Base-by-base conservation (phyloP, 75 land plant species). In the Larix kaempferi region DNA sequence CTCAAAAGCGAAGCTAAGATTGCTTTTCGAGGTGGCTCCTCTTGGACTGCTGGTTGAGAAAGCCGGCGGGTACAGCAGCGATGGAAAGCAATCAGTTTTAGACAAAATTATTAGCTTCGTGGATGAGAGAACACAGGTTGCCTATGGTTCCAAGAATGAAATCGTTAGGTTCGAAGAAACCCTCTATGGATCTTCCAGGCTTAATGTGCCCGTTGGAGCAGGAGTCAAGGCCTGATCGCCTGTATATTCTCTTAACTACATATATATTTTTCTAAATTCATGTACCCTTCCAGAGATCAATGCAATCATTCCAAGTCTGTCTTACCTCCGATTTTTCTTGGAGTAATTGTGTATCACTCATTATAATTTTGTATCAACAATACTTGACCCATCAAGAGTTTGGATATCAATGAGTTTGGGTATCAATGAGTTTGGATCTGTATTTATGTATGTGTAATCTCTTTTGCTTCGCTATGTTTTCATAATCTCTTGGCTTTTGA, bases 31-130 rank as follows among this genome's bases (percentile, higher is more conserved):
- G 88, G 99, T 96, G 16, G 98, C 98, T 37, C 99, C 99, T 6
- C 79, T 96, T 74, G 98, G 93, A 3, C 78, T 92, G 66, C 58
- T 96, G 79, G 78, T 96, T 11, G 99, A 96, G 82, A 96, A 96
- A 57, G 99, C 99, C 1, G 98, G 98, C 17, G 99, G 99, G 14
- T 89, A 88, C 83, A 96, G 99, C 83, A 96, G 98, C 61, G 99
- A 96, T 78, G 99, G 99, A 35, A 78, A 75, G 7, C 86, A 92
- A 57, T 93, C 96, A 26, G 95, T 96, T 60, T 83, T 96, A 26
- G 99, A 96, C 78, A 89, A 78, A 82, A 87, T 89, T 74, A 86
- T 96, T 74, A 63, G 12, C 15, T 78, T 57, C 56, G 92, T 93
- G 14, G 98, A 96, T 77, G 99, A 96, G 21, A 82, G 99, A 60